These are phyloP conservation scores for Emmonsiellopsis sp. DNA, from an alignment of 2,329 filamentous ascomycete genomes.

Conservation along the genomic window DNA sequence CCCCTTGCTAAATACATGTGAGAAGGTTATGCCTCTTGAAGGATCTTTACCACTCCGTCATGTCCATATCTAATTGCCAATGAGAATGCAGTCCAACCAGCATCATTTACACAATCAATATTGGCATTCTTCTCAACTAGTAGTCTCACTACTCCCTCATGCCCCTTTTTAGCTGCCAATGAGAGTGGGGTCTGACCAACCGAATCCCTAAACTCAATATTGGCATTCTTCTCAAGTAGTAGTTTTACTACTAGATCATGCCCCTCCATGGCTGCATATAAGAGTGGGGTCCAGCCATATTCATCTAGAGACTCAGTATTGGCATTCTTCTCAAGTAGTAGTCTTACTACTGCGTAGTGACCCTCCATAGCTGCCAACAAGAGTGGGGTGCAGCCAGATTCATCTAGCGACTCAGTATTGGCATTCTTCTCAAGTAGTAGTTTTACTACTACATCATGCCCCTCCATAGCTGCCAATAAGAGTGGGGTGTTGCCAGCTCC, in stretches of 20 bases:
- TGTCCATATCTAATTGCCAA: not conserved
- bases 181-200: not conserved
- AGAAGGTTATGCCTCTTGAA: not conserved
- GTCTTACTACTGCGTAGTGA: constrained; percentile 15
- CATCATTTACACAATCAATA: not conserved
- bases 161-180: not conserved
- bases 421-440: constrained; percentile 16
- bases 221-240: constrained; percentile 16
- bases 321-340: constrained; percentile 15
- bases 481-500: too few species aligned
- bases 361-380: constrained; percentile 11
- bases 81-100: not conserved
- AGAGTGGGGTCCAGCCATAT: not conserved
- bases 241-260: constrained; percentile 16
- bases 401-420: too few species aligned
- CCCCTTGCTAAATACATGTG: too few species aligned
- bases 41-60: not conserved
- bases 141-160: not conserved
- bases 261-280: constrained; percentile 11
- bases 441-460: constrained; percentile 15
- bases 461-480: constrained; percentile 10
- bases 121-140: not conserved
- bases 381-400: too few species aligned
- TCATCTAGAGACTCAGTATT: not conserved
- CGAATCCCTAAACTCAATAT: constrained; percentile 13